Evolutionary conservation across 176 grass and related monocot species (phyloP), one percentile per base, ranked within the genome.

Genomic region (Echinochloa phyllopogon): DNA sequence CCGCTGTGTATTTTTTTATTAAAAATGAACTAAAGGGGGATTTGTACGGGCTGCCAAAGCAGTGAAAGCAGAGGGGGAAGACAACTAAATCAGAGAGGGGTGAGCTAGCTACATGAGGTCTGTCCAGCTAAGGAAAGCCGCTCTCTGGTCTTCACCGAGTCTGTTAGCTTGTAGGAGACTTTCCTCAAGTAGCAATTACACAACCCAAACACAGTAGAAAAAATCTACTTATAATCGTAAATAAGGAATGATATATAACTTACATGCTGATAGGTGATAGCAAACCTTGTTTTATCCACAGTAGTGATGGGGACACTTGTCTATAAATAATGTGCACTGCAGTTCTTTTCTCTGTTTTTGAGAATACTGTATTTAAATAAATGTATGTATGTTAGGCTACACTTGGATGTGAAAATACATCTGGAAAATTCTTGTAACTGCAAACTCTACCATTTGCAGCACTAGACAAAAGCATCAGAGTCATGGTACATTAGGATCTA

Each of bases 351-450:
- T 33, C 29, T 33, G 29, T 53, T 21, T 56, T 56, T 57, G 1
- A n/a, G 38, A 68, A 24, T 53, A 15, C 29, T 7, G 41, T 38
- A 55, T 1, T 53, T 24, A 52, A 53, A 36, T 69, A 39, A 81
- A 73, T 61, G 10, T 49, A 62, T 16, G 25, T 9, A 37, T 12
- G 1, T 43, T 13, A 47, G 9, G 38, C 37, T 66, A 43, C 7
- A 74, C 73, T 83, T 83, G 24, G 17, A 83, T 83, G 41, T 15
- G 42, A 50, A 13, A 8, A 81, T 65, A 10, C 44, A 75, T 49
- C 29, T 17, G 23, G 8, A 84, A 41, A 53, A 27, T 75, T 40
- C 56, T 53, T 41, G 27, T 66, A 4, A 15, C 21, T 4, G 13
- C 55, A 62, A 73, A 61, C 42, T 74, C 56, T 37, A 48, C 41